Evolutionary conservation across 2,329 filamentous ascomycete species (phyloP), one percentile per base, ranked within the genome.

Genomic region (Aspergillus sp.): DNA sequence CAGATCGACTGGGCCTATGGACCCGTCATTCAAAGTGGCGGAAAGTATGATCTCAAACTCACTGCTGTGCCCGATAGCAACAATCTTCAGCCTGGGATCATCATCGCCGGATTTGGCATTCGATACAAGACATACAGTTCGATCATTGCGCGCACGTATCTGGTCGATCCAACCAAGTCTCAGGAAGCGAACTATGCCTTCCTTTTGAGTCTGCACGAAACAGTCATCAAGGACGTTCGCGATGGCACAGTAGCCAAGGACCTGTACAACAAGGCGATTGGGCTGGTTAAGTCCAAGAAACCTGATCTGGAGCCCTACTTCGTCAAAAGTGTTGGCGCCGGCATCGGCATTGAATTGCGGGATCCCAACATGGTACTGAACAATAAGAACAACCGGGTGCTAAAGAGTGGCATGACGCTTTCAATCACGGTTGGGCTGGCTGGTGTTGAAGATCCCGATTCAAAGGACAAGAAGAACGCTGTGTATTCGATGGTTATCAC

Each of bases 321-420:
- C 68, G 77, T 93, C 42, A 96, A 95, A 75, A 96, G 89, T 59
- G 87, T 97, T 34, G 94, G 94, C 45, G 90, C 87, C 63, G 93
- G 91, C 45, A 89, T 99, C 63, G 95, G 94, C 57, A 89, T 97
- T 41, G 95, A 99, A 76, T 88, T 88, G 59, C 86, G 89, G 63
- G 94, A 99, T 68, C 77, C 82, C 2, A 93, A 91, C 4, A 81
- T 99, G 54, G 74, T 94, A 2, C 78, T 99, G 34, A 97, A 91
- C 64, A 88, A 80, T 54, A 99, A 99, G 77, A 97, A 92, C 69
- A 80, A 78, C 23, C 85, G 92, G 47, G 81, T 83, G 4, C 77
- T 99, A 52, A 96, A 93, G 72, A 95, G 97, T 66, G 95, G 95
- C 59, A 99, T 99, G 94, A 99, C 94, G 0, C 81, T 99, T 11